Base-by-base conservation (phyloP, 2,329 filamentous ascomycete species). In the Botrytis sinoallii region DNA sequence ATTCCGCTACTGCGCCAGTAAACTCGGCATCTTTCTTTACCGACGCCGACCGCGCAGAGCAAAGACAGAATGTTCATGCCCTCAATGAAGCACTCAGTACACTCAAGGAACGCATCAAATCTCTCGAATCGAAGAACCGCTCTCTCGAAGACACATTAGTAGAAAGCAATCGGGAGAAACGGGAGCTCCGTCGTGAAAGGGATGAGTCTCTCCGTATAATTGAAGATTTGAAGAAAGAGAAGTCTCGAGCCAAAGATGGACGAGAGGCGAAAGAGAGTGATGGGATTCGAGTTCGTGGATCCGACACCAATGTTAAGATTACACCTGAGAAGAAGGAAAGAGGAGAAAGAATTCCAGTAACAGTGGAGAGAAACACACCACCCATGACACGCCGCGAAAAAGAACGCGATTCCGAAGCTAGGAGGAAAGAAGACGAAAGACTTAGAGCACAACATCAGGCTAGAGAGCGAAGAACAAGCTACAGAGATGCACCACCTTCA, bases 121-220 rank as follows among this genome's bases (percentile, higher is more conserved):
- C 25, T 6, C 70, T 72, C 14, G 71, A 72, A 25, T 18, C 12
- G 1, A n/a, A 68, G 2, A 72, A 72, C 8, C 7, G 75, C 71
- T 1, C 61, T 65, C 70, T 70, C 52, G 44, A 74, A 72, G 52
- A 38, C 38, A 4, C 73, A 57, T 29, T 75, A 75, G 8, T 66
- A 66, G 44, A 72, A 14, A 46, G 63, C 6, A 72, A 59, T 29
- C 70, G 48, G 16, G 72, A 67, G 46, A 60, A 64, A 70, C 70
- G 70, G 3, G 63, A 68, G 42, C 38, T 75, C 20, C 48, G 60
- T 20, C 64, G 68, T 18, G 69, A 75, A 32, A 32, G 59, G 25
- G 75, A 76, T 1, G 35, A 52, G 0, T 29, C 42, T 29, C 25
- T 61, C 29, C 18, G 29, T 7, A 63, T 25, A 25, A 61, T 70